Evolutionary conservation across 1,284 basidiomycete species (phyloP).

Genomic region (Heterobasidion irregulare): DNA sequence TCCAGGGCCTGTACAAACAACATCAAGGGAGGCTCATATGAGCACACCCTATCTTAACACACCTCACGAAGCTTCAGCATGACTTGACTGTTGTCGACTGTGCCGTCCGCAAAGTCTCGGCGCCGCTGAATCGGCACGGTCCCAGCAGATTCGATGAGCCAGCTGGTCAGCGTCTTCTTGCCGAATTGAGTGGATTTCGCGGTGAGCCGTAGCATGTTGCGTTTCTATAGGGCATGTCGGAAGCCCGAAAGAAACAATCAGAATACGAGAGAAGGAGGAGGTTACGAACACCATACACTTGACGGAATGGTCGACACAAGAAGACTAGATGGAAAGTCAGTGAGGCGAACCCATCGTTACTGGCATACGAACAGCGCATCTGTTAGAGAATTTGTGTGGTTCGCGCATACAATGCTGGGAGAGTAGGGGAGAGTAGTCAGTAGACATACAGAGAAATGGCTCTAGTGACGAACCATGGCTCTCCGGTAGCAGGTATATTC

Average conservation of each 20-base stretch:
- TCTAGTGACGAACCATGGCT: not conserved
- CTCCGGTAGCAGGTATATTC: not conserved
- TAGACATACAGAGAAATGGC: not conserved
- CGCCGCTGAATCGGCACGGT: conserved; percentile 74
- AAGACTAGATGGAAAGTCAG: conserved; percentile 32
- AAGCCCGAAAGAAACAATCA: not conserved
- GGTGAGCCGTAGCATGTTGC: conserved; percentile 75
- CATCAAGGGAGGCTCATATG: not conserved
- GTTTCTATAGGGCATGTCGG: conserved; percentile 30
- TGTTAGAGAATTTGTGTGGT: conserved; percentile 79
- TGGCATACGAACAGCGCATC: conserved; percentile 60
- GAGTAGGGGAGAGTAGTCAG: too few relatives aligned
- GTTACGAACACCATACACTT: conserved; percentile 32
- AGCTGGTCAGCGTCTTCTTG: conserved; percentile 72
- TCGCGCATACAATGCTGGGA: conserved; percentile 65
- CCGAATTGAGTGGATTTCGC: conserved; percentile 84
- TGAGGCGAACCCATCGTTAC: not conserved
- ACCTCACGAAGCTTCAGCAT: conserved; percentile 67
- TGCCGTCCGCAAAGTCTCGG: conserved; percentile 52
- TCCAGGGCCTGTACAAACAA: conserved; percentile 52
- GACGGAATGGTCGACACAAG: conserved; percentile 64
- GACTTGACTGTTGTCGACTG: conserved; percentile 56
- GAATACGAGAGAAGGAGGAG: not conserved
- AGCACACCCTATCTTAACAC: conserved; percentile 5
- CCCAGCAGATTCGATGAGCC: conserved; percentile 82